phyloP scores from a whole-genome alignment of 2,329 filamentous ascomycete genomes.

The Phoma herbarum region DNA sequence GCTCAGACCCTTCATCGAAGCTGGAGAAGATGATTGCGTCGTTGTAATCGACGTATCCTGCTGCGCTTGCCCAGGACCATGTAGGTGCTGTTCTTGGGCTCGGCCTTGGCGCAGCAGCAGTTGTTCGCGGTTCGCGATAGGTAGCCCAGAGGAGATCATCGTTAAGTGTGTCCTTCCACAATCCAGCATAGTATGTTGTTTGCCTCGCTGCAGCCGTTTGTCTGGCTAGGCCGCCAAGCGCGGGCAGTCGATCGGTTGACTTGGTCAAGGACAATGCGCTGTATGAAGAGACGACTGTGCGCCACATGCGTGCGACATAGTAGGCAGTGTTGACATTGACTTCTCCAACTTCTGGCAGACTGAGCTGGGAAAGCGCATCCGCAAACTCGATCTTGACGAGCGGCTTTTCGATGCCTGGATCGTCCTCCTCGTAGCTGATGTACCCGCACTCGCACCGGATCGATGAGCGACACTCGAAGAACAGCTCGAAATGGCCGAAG shows the following conservation, averaged over 20 bases:
- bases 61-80: neutral
- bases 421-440: neutral
- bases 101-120: neutral
- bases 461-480: neutral
- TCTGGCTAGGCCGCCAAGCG: neutral
- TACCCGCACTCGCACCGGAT: neutral
- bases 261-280: neutral
- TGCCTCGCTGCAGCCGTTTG: neutral
- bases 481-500: neutral
- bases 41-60: neutral
- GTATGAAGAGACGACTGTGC: neutral
- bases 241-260: neutral
- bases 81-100: neutral
- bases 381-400: neutral
- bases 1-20: neutral
- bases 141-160: neutral
- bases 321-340: neutral
- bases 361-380: neutral
- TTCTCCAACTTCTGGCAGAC: neutral
- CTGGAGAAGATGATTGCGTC: neutral
- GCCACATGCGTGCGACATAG: neutral
- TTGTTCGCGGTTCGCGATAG: neutral
- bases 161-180: neutral
- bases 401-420: neutral
- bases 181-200: neutral